A percentile compares a stretch with the other conserved stretches of the same genome.
phyloP scores from a whole-genome alignment of 768 basidiomycete genomes.

The Tricholoma flavovirens region DNA sequence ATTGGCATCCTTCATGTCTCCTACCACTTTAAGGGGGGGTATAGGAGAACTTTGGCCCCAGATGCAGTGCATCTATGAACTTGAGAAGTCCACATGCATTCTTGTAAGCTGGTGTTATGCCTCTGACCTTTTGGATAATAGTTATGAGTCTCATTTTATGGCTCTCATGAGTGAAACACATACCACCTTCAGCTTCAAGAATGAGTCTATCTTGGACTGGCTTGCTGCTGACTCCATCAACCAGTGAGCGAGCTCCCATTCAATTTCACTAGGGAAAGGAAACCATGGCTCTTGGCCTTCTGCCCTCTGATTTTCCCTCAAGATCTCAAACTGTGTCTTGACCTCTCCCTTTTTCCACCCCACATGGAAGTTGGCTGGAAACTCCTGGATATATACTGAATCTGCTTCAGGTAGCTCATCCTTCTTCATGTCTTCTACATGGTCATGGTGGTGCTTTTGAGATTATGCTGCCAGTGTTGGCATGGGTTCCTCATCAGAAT shows the following conservation, averaged over 20 bases:
- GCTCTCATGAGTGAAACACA: no score
- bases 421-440: background rate
- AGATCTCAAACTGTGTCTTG: background rate
- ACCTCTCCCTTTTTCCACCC: no score
- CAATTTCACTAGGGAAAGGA: no score
- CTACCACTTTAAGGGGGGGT: no score
- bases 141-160: constrained; percentile 8
- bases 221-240: constrained; percentile 22
- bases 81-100: constrained; percentile 8
- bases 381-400: no score
- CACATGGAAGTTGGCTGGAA: no score
- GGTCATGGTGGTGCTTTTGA: background rate
- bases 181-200: constrained; percentile 24
- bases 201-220: constrained; percentile 23
- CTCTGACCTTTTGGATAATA: constrained; percentile 2
- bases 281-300: no score
- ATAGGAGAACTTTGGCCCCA: constrained; percentile 10
- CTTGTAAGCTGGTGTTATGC: constrained; percentile 3
- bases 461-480: background rate
- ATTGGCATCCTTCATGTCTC: no score
- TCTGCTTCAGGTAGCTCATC: background rate
- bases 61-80: constrained; percentile 11
- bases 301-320: background rate
- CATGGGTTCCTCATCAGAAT: background rate
- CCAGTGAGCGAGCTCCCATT: constrained; percentile 24